Evolutionary conservation across 23 red algal genomes (phyloP), one percentile per base, ranked within the genome.

Genomic region (Gracilaria domingensis): DNA sequence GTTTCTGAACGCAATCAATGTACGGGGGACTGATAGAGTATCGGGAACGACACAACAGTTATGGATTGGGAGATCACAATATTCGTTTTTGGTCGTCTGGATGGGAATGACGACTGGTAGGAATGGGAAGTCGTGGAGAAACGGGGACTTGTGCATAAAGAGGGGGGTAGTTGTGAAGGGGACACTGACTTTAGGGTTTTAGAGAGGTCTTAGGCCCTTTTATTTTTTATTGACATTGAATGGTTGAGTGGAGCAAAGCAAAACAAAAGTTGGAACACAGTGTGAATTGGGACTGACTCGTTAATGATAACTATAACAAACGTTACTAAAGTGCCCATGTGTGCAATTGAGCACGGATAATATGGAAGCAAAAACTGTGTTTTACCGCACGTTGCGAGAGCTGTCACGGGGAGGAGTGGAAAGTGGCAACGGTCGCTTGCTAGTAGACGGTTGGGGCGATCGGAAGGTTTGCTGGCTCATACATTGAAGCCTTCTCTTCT

Each of bases 401-500:
- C n/a, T n/a, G n/a, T n/a, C n/a, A n/a, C n/a, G n/a, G n/a, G n/a
- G n/a, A n/a, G n/a, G n/a, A n/a, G n/a, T n/a, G n/a, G n/a, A n/a
- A n/a, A n/a, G n/a, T 55, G 17, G 51, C 18, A 20, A 8, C 7
- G 1, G 51, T 55, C 14, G 51, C 51, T 55, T 55, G 51, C 17
- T 55, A 55, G 14, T 20, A 55, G 11, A 45, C 42, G 42, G 42
- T 45, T 45, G 11, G 42, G 42, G 11, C 11, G 42, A 45, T 45
- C 42, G n/a, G n/a, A 45, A 45, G 42, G 9, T 14, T 55, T 55
- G 51, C 18, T 7, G 13, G 17, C 37, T 88, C 45, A 88, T 8
- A 89, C 49, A 28, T 89, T 89, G 86, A 98, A 98, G 26, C 96
- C 96, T 81, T 98, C 96, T 30, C 73, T 79, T 62, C 96, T 88